Evolutionary conservation across 495 filamentous ascomycete genomes (phyloP).

Genomic region (Astrocystis sublimbata): DNA sequence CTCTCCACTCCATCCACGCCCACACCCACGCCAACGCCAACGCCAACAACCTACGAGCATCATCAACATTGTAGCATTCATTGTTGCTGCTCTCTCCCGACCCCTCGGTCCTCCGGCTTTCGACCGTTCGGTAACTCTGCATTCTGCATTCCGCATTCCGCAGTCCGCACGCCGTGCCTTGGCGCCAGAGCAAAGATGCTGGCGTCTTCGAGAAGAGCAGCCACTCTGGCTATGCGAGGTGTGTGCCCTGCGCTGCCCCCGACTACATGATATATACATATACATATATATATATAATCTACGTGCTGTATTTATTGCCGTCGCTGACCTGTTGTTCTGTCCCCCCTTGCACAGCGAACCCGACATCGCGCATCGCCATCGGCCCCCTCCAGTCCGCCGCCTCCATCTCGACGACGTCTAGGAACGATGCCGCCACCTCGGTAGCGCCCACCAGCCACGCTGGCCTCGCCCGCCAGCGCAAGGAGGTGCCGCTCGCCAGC

Average conservation of each 20-base stretch:
- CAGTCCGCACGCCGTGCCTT: constrained; percentile 13
- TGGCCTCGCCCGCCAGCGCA: constrained; percentile 43
- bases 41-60: constrained; percentile 7
- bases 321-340: constrained; percentile 20
- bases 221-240: constrained; percentile 72
- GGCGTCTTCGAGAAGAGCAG: constrained; percentile 62
- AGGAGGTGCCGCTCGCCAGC: constrained; percentile 83
- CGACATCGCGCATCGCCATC: constrained; percentile 58
- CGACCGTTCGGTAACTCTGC: background rate
- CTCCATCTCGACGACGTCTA: constrained; percentile 61
- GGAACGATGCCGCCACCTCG: constrained; percentile 58
- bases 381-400: constrained; percentile 59
- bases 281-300: no score
- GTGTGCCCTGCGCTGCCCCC: constrained; percentile 29
- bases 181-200: constrained; percentile 53
- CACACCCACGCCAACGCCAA: background rate
- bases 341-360: constrained; percentile 53
- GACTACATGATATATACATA: background rate
- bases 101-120: no score
- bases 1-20: constrained; percentile 35
- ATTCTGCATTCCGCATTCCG: background rate
- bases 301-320: background rate
- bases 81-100: no score
- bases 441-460: constrained; percentile 45
- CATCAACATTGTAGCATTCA: constrained; percentile 17